Conservation (phyloP, 768 basidiomycete genomes). For the Coprinopsis sp. region DNA sequence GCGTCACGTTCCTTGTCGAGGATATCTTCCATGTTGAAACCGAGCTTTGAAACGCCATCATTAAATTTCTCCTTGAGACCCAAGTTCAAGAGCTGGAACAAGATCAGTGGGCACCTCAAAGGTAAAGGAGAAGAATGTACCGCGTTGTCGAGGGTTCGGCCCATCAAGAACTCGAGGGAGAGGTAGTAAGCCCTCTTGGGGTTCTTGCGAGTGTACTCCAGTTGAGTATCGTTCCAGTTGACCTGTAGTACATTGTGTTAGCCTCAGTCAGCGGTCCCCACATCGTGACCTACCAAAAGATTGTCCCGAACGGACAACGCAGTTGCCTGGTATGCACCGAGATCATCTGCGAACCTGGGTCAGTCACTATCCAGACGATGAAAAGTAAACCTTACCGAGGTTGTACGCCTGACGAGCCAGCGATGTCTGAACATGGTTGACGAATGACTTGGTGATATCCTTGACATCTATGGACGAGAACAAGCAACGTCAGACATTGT, state of each 20-base stretch:
- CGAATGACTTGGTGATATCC: constrained; percentile 67
- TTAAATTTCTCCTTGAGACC: constrained; percentile 74
- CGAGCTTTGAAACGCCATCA: constrained; percentile 67
- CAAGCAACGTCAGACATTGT: neutral
- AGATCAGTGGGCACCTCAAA: neutral
- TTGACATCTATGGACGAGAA: constrained; percentile 41
- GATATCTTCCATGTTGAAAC: constrained; percentile 86
- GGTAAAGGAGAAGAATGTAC: constrained; percentile 34
- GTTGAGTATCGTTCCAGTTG: constrained; percentile 84
- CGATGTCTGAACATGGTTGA: constrained; percentile 83
- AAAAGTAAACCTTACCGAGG: constrained; percentile 41
- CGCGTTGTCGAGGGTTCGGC: constrained; percentile 69
- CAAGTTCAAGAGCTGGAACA: constrained; percentile 88
- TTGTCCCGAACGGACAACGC: constrained; percentile 87
- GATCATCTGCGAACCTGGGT: constrained; percentile 56
- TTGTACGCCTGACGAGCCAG: constrained; percentile 90
- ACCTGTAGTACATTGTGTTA: constrained; percentile 37
- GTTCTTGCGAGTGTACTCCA: constrained; percentile 71
- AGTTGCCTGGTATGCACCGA: constrained; percentile 89
- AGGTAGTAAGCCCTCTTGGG: constrained; percentile 94
- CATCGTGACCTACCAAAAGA: constrained; percentile 53
- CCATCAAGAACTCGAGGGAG: constrained; percentile 90
- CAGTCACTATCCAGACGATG: constrained; percentile 3
- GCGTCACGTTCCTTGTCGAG: constrained; percentile 90
- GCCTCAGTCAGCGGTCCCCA: constrained; percentile 4